Evolutionary conservation across 2,329 filamentous ascomycete species (phyloP), one percentile per base, ranked within the genome.

Genomic region (Ascochyta clinopodiicola): DNA sequence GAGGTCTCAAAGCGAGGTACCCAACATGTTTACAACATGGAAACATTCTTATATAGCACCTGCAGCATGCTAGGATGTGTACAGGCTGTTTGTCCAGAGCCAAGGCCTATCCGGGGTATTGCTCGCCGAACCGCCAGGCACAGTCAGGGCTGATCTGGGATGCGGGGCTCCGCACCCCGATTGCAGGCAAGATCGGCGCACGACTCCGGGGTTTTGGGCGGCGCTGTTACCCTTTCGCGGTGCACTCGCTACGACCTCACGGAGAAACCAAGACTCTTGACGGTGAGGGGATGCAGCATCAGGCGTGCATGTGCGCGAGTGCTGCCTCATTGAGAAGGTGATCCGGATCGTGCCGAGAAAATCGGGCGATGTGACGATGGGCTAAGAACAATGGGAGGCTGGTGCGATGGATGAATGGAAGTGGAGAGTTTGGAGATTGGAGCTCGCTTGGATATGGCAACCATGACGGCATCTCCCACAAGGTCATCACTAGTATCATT

Each of bases 121-220:
- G 53, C 59, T 69, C 59, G 48, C 60, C 68, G 67, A 69, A 60
- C 46, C 29, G 36, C 49, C 63, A 66, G 62, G 59, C 63, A 67
- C 61, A 44, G 27, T 45, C 46, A 52, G 25, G 31, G 46, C 42
- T 43, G 52, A 45, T 46, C 53, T 51, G 24, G 34, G 37, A 48
- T 63, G 67, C 65, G 65, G 66, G 68, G 66, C 61, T 67, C 61
- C 62, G 60, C 62, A 58, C 29, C 40, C 24, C 31, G 42, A 21
- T 53, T 47, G 19, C 37, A 47, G 53, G 44, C 36, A 55, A 44
- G 58, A 65, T 63, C 61, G 55, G 45, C 62, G 29, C 27, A 38
- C 59, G 63, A 62, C 62, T 68, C 62, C 64, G 64, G 61, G 61
- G 63, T 51, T 59, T 56, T 29, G 35, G 45, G 46, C 46, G 35